Evolutionary conservation across 2,329 filamentous ascomycete species (phyloP), one percentile per base, ranked within the genome.

Genomic region (Trichoderma hamatum): DNA sequence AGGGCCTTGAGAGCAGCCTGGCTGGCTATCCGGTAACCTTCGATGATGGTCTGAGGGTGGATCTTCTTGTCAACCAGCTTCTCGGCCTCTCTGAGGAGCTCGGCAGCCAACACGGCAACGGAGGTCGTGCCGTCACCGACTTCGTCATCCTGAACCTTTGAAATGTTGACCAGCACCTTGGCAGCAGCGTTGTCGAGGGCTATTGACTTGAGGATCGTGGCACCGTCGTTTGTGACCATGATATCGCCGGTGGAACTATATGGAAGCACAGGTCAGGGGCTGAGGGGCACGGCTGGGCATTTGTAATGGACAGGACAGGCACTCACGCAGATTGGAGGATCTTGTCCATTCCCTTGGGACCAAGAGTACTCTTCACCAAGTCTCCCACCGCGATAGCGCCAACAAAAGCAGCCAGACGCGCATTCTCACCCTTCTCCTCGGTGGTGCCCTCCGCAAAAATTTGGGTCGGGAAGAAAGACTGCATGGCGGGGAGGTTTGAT

Each of bases 341-440:
- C 86, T 97, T 97, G 86, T 98, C 96, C 94, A 98, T 98, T 75
- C 96, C 96, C 85, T 98, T 98, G 46, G 96, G 96, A 7, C 96
- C 96, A 39, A 99, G 84, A 13, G 96, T 98, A 81, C 93, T 97
- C 88, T 99, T 99, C 66, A 99, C 96, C 74, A 99, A 83, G 77
- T 99, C 96, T 66, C 96, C 96, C 58, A 99, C 96, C 68, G 96
- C 96, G 78, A 99, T 99, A 79, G 96, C 96, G 76, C 96, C 96
- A 68, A 99, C 95, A 77, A 99, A 99, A 73, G 95, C 95, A n/a
- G 93, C 92, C 75, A 98, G 91, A 88, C 95, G 93, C 77, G 96
- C 95, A 92, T 98, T 98, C 85, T 98, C 95, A 77, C 96, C 96
- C 85, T 97, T 98, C 85, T 98, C 95, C 84, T 98, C 93, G 69